Conservation (phyloP, 2,329 filamentous ascomycete species). For the Periconia sp. region DNA sequence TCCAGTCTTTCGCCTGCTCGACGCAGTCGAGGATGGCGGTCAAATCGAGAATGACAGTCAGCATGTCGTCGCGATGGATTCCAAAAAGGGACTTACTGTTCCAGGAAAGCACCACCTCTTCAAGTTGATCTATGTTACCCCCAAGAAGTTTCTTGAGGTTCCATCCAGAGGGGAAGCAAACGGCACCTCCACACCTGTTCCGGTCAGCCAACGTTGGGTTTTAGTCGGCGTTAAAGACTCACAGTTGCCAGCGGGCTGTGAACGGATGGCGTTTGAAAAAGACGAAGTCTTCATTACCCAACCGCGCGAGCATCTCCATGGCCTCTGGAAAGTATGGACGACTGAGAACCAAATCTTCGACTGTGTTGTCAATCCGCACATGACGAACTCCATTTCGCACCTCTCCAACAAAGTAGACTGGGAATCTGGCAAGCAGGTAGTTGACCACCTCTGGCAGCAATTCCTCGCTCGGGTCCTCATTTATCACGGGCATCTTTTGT, state of each 20-base stretch:
- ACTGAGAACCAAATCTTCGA: constrained; percentile 47
- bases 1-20: constrained; percentile 47
- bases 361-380: constrained; percentile 41
- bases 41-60: constrained; percentile 12
- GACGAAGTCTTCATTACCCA: constrained; percentile 57
- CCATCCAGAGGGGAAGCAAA: constrained; percentile 57
- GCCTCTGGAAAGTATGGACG: constrained; percentile 43
- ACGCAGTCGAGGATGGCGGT: constrained; percentile 46
- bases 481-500: constrained; percentile 48
- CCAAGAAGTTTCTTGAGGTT: constrained; percentile 53
- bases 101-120: constrained; percentile 53
- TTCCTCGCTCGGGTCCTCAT: constrained; percentile 50
- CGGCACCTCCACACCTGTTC: constrained; percentile 52
- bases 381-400: constrained; percentile 25
- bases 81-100: constrained; percentile 48
- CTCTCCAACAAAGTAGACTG: constrained; percentile 20
- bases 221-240: constrained; percentile 15
- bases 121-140: constrained; percentile 51
- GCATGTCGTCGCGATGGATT: constrained; percentile 41
- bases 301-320: constrained; percentile 53
- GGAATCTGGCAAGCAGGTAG: constrained; percentile 50
- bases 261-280: constrained; percentile 49
- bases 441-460: constrained; percentile 48
- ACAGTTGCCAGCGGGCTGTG: constrained; percentile 52
- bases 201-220: not conserved